phyloP scores from a whole-genome alignment of 2,329 filamentous ascomycete species.

The Ceratocystis alfenasii region DNA sequence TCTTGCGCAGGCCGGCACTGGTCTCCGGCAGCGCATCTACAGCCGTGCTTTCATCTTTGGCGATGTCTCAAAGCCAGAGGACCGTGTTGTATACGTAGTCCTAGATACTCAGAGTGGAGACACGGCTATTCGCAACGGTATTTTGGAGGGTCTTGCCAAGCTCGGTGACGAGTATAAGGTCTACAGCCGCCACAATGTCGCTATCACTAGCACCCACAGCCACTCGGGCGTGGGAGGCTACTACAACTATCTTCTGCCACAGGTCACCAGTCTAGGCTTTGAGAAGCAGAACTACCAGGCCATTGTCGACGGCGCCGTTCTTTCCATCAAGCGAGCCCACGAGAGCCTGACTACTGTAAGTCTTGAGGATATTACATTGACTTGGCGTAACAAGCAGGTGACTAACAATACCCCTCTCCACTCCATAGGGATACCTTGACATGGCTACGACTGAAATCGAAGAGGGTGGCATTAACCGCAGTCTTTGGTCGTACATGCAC shows the following conservation, averaged over 20 bases:
- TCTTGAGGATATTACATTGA: neutral
- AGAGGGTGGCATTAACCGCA: conserved; percentile 79
- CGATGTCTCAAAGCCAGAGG: conserved; percentile 47
- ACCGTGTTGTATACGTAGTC: conserved; percentile 74
- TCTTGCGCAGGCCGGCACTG: conserved; percentile 64
- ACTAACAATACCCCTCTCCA: neutral
- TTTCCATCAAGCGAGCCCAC: conserved; percentile 39
- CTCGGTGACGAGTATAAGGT: conserved; percentile 61
- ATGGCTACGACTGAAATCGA: conserved; percentile 57
- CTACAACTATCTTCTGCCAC: conserved; percentile 83
- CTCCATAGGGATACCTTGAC: conserved; percentile 49
- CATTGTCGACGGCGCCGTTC: conserved; percentile 69
- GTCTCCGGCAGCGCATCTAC: conserved; percentile 73
- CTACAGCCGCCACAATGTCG: conserved; percentile 68
- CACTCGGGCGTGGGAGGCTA: conserved; percentile 83
- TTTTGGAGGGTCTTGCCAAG: conserved; percentile 56
- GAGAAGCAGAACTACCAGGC: conserved; percentile 74
- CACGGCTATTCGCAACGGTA: conserved; percentile 72
- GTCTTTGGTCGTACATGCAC: conserved; percentile 73
- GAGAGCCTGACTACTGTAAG: conserved; percentile 47
- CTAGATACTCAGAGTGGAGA: conserved; percentile 80
- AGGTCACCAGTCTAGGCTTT: conserved; percentile 78
- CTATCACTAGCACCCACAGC: conserved; percentile 83
- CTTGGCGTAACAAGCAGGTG: neutral
- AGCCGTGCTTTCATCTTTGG: conserved; percentile 80